Percentiles rank a stretch among this genome's conserved stretches.
Conservation (phyloP, 2,329 filamentous ascomycete genomes). For the Fusarium verrucosum region DNA sequence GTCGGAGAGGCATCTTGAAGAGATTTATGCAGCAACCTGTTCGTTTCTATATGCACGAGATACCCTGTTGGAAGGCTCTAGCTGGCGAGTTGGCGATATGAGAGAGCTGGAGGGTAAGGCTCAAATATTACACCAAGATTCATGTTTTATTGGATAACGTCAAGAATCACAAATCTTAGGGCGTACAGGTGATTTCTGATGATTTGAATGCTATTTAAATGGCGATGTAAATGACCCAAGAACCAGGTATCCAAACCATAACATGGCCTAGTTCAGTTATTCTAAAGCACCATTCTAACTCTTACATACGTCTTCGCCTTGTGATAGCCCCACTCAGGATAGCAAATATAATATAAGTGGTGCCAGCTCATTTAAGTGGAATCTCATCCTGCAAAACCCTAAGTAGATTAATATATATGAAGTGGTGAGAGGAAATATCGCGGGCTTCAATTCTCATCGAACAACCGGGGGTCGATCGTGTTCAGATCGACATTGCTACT, state of each 20-base stretch:
- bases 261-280: background rate
- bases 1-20: constrained; percentile 20
- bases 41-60: constrained; percentile 46
- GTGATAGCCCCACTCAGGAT: no score
- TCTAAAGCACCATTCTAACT: background rate
- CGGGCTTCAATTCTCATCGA: background rate
- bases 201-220: constrained; percentile 1
- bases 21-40: constrained; percentile 38
- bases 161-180: background rate
- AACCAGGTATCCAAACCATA: constrained; percentile 27
- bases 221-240: constrained; percentile 3
- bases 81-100: constrained; percentile 19
- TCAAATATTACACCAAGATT: background rate
- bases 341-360: background rate
- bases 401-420: background rate
- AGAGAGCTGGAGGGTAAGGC: constrained; percentile 4
- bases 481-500: background rate
- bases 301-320: background rate
- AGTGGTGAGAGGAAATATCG: no score
- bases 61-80: constrained; percentile 43
- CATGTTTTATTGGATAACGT: background rate
- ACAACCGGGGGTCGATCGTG: background rate
- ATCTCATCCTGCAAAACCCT: background rate
- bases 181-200: background rate
- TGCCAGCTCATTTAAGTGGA: background rate